Conservation (phyloP, 2,329 filamentous ascomycete species). For the Calonectria fujianensis region DNA sequence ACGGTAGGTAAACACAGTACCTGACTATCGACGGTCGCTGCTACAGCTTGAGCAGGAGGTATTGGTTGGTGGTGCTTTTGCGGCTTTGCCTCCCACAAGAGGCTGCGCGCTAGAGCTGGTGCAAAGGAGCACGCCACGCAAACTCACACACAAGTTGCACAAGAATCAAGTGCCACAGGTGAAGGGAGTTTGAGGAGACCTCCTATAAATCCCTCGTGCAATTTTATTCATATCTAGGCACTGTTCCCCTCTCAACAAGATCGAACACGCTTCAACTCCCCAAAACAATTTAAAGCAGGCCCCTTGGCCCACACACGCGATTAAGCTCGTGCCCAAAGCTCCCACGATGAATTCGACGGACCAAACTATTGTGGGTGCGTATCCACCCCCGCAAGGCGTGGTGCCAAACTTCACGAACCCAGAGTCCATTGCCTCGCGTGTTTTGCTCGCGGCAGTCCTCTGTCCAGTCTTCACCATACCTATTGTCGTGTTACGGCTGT, state of each 20-base stretch:
- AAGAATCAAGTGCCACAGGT: not conserved
- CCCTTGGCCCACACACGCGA: not conserved
- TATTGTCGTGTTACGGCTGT: constrained; percentile 40
- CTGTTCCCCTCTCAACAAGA: not conserved
- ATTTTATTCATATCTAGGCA: not conserved
- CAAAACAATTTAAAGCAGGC: not conserved
- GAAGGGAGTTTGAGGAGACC: not conserved
- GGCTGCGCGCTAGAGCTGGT: constrained; percentile 21
- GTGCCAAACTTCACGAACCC: constrained; percentile 25
- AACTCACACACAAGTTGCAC: not conserved
- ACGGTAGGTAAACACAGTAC: not conserved
- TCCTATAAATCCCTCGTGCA: not conserved
- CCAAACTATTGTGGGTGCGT: constrained; percentile 15
- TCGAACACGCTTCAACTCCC: not conserved
- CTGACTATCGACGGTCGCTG: not conserved
- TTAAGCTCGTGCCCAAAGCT: not conserved
- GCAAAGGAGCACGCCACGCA: constrained; percentile 2
- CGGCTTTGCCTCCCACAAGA: not conserved
- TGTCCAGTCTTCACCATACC: constrained; percentile 23
- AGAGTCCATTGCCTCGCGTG: constrained; percentile 20
- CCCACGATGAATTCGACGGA: constrained; percentile 17
- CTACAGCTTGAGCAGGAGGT: not conserved
- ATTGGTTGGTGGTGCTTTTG: constrained; percentile 1
- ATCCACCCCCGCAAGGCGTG: constrained; percentile 19
- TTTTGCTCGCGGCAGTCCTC: constrained; percentile 24